Evolutionary conservation across 352 stramenopile genomes (phyloP), one percentile per base, ranked within the genome.

Genomic region (Phytophthora colocasiae): DNA sequence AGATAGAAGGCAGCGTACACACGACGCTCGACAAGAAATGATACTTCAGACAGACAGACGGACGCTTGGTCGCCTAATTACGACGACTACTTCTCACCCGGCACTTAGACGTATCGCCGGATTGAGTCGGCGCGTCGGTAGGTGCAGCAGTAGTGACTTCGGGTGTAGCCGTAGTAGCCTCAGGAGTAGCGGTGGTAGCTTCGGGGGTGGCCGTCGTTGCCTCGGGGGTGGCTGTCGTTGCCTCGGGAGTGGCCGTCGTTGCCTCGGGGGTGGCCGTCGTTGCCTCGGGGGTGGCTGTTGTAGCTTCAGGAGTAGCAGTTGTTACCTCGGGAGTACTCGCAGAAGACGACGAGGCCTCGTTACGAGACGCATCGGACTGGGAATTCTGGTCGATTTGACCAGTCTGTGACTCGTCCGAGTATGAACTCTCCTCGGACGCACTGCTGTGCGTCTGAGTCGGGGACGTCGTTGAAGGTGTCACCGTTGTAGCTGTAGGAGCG

Each of bases 91-190:
- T 36, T 53, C 51, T 49, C 48, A 75, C 50, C 24, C 39, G 63
- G 50, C 62, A 75, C 55, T 71, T 75, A 39, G 66, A 67, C 17
- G 61, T 71, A 46, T 71, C 44, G 24, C 45, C 39, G 12, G 44
- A 60, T 44, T 40, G 62, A 29, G 40, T 53, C 12, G 61, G 48
- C n/a, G 45, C 46, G n/a, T 57, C 32, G 10, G 22, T 60, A 14
- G 48, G 32, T 29, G 49, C 39, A 41, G 49, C 39, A 41, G 41
- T 49, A 17, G 56, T 65, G 9, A 19, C 31, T 32, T 66, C 48
- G 0, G 58, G 32, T 2, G 43, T 36, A 9, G 43, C 40, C 43
- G 47, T 41, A 4, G 63, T 67, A 6, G 31, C 6, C 26, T 58
- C 49, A 0, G 54, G 47, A 1, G 62, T 55, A 7, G 54, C 48